phyloP scores from a whole-genome alignment of 1,284 basidiomycete genomes.

The Psilocybe mexicana region DNA sequence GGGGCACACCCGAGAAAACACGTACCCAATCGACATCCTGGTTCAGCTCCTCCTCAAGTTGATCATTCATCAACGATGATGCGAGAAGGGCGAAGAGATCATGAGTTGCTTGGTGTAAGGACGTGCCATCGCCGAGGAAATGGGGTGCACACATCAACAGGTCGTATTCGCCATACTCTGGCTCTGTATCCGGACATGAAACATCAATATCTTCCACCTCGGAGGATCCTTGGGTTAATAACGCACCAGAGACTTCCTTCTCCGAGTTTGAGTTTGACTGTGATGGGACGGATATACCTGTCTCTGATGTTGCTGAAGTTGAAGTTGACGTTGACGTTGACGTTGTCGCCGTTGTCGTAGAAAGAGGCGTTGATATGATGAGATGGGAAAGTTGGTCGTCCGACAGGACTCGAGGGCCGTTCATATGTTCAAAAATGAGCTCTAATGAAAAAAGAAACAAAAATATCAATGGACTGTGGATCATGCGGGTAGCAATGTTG shows the following conservation, averaged over 20 bases:
- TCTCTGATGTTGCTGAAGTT: too few species aligned
- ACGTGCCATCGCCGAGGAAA: constrained; percentile 50
- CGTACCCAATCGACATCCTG: constrained; percentile 1
- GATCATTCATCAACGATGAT: constrained; percentile 23
- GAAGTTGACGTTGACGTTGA: too few species aligned
- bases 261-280: too few species aligned
- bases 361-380: constrained; percentile 36
- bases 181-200: not conserved
- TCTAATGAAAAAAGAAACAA: constrained; percentile 21
- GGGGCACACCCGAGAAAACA: not conserved
- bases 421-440: constrained; percentile 45
- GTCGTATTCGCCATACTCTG: constrained; percentile 29
- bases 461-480: not conserved
- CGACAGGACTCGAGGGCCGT: constrained; percentile 48
- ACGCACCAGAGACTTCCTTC: too few species aligned
- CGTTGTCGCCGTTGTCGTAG: not conserved
- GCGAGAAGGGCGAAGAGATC: constrained; percentile 43
- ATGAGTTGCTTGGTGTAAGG: constrained; percentile 47
- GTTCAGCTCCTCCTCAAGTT: constrained; percentile 13
- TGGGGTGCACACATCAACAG: constrained; percentile 47
- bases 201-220: constrained; percentile 4
- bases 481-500: too few species aligned
- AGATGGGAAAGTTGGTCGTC: constrained; percentile 48
- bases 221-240: too few species aligned
- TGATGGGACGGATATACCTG: too few species aligned